A percentile compares a stretch with the other conserved stretches of the same genome.
Conservation (phyloP, 352 stramenopile genomes). For the Phytophthora hibernalis region DNA sequence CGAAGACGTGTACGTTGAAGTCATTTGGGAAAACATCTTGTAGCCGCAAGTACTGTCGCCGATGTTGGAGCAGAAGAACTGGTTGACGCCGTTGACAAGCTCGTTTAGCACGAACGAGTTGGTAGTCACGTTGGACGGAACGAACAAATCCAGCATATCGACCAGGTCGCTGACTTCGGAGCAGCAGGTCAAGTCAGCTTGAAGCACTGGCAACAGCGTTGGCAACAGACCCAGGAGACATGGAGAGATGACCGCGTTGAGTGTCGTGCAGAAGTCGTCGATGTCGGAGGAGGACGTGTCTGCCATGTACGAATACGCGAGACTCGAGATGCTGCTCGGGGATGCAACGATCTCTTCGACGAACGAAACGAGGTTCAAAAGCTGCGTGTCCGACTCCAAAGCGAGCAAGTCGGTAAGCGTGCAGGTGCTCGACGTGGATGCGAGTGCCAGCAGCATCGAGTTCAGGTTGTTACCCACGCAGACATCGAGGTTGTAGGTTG, state of each 20-base stretch:
- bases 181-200: slow-evolving; percentile 49
- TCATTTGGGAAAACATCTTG: slow-evolving; percentile 53
- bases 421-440: slow-evolving; percentile 37
- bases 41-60: slow-evolving; percentile 43
- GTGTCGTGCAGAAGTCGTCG: slow-evolving; percentile 46
- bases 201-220: slow-evolving; percentile 33
- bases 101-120: slow-evolving; percentile 57
- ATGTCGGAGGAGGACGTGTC: slow-evolving; percentile 42
- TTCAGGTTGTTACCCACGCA: slow-evolving; percentile 55
- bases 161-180: slow-evolving; percentile 52
- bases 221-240: slow-evolving; percentile 44
- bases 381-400: slow-evolving; percentile 38
- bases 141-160: slow-evolving; percentile 53
- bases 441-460: slow-evolving; percentile 35
- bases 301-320: slow-evolving; percentile 54
- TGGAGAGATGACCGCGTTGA: slow-evolving; percentile 45
- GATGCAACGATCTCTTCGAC: slow-evolving; percentile 40
- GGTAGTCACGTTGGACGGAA: slow-evolving; percentile 44
- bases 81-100: slow-evolving; percentile 53
- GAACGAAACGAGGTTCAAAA: slow-evolving; percentile 37
- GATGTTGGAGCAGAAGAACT: slow-evolving; percentile 53
- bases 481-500: slow-evolving; percentile 46
- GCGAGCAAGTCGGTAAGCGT: slow-evolving; percentile 36
- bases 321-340: slow-evolving; percentile 42
- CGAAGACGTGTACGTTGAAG: slow-evolving; percentile 42